A percentile compares a stretch with the other conserved stretches of the same genome.
Conservation (phyloP, 2,329 filamentous ascomycete genomes). For the Cladophialophora psammophila region DNA sequence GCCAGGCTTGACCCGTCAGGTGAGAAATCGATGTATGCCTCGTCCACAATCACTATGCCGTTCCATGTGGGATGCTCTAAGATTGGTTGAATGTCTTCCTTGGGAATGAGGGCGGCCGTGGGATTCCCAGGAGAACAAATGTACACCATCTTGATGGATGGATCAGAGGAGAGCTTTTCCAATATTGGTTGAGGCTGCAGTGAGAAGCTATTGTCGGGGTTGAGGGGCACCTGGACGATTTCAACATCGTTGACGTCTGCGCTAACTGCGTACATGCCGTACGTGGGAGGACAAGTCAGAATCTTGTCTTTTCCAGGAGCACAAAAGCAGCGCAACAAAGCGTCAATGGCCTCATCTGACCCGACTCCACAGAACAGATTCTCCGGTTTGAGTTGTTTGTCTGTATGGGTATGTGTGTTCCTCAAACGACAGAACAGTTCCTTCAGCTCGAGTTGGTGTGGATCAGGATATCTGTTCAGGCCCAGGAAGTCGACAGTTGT, state of each 20-base stretch:
- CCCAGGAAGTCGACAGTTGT: constrained; percentile 77
- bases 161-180: constrained; percentile 67
- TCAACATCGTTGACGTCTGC: constrained; percentile 92
- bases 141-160: constrained; percentile 84
- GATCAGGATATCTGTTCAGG: constrained; percentile 94
- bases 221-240: constrained; percentile 84
- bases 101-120: constrained; percentile 79
- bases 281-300: constrained; percentile 93
- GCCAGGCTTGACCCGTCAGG: constrained; percentile 80
- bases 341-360: constrained; percentile 96
- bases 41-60: constrained; percentile 89
- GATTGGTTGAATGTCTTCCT: constrained; percentile 74
- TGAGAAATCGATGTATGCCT: constrained; percentile 96
- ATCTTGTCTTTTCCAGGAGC: constrained; percentile 86
- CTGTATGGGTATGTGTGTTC: constrained; percentile 82
- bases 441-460: constrained; percentile 88
- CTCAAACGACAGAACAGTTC: constrained; percentile 84
- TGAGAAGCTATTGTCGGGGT: constrained; percentile 73
- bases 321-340: constrained; percentile 92
- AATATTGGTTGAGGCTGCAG: constrained; percentile 75
- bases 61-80: constrained; percentile 93
- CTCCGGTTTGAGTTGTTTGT: constrained; percentile 74
- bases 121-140: constrained; percentile 96
- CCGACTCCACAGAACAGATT: constrained; percentile 95
- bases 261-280: constrained; percentile 97